Base-by-base conservation (phyloP, 2,329 filamentous ascomycete species). In the Fusarium sp. region DNA sequence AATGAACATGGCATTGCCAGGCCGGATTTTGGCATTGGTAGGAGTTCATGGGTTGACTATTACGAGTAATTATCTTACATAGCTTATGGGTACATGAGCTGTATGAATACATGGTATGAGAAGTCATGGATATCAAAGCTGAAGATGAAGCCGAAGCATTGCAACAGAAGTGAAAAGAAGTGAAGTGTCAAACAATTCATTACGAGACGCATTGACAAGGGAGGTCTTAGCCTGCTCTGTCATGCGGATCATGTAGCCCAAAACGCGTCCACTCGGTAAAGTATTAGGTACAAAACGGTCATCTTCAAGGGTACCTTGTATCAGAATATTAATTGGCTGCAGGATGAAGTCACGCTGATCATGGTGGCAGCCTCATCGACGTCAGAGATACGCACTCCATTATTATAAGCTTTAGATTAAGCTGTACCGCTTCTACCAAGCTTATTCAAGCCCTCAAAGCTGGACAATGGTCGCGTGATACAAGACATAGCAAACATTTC, bases 281-380 rank as follows among this genome's bases (percentile, higher is more conserved):
- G 65, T 64, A 69, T 64, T 57, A 64, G 65, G 65, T 68, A 68
- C 65, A 35, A 25, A 27, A 57, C 46, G 46, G 46, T 39, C 49
- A 61, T 63, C 27, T 50, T 65, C 72, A 74, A 68, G 68, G 75
- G 70, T 75, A 75, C 75, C 71, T 64, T 65, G 73, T 29, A 35
- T 13, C 61, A 56, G 65, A 52, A 56, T 56, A 54, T 53, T 41
- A 50, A 56, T 44, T 49, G 53, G 73, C 64, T 76, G 75, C 72
- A 75, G 57, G 62, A 71, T 75, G 72, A 77, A 76, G 75, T 77
- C 75, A 75, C 72, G 54, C 39, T 65, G 74, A 65, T 68, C 62
- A 65, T 57, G 57, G 49, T 57, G 65, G 65, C 39, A 59, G 55
- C 47, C 55, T 61, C 69, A 61, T 64, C 68, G 54, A 72, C 68